These are phyloP conservation scores for Malus asiatica DNA, from an alignment of 306 rosid genomes.

Conservation along the genomic window DNA sequence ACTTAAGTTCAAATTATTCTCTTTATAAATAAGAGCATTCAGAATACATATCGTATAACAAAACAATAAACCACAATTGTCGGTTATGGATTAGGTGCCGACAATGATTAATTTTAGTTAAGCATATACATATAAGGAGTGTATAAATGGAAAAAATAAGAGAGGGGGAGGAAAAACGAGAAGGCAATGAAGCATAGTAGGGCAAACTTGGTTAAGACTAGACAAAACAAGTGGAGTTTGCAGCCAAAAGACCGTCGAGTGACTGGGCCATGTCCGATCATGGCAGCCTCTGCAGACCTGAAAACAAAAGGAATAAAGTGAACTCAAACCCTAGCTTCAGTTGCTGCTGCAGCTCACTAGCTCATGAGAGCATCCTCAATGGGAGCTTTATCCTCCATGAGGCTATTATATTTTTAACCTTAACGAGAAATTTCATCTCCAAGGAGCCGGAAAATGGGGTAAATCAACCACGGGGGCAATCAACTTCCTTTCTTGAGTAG, in stretches of 20 bases:
- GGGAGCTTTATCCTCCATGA: no score
- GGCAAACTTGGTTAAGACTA: constrained; percentile 6
- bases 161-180: background rate
- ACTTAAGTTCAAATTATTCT: no score
- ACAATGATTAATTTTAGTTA: background rate
- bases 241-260: constrained; percentile 16
- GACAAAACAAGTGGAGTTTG: constrained; percentile 71
- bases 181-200: background rate
- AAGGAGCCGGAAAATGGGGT: no score
- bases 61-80: background rate
- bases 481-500: no score
- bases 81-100: background rate
- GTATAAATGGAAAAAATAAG: background rate
- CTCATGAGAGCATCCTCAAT: background rate
- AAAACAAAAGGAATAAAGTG: constrained; percentile 63
- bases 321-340: background rate
- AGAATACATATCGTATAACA: no score
- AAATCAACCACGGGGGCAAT: no score
- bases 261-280: constrained; percentile 26
- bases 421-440: no score
- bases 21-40: no score
- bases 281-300: constrained; percentile 22
- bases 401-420: no score
- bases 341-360: background rate
- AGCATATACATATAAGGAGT: background rate